Base-by-base conservation (phyloP, 2,329 filamentous ascomycete genomes). In the Ilyonectria mors-panacis region DNA sequence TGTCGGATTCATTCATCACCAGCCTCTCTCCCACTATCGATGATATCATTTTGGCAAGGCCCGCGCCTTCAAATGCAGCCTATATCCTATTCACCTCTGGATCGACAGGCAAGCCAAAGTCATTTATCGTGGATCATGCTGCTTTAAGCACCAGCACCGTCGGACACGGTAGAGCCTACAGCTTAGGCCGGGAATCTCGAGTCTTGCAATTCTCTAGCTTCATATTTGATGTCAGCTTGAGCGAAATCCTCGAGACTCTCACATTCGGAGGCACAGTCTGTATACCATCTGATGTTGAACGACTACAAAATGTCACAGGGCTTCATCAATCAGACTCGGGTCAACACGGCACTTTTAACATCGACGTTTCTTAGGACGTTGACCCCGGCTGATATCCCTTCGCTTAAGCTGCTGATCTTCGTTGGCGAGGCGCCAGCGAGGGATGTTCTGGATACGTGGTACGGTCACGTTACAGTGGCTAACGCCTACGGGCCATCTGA, bases 31-130 rank as follows among this genome's bases (percentile, higher is more conserved):
- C 9, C 17, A 42, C 19, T 21, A 30, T n/a, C 6, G 10, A 33
- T 26, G 17, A 33, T 6, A n/a, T 10, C 54, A 39, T 39, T 39
- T 39, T 62, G 1, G 33, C 50, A 21, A 48, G 19, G 6, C 39
- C 44, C 1, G 37, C 17, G 8, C 53, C 63, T 8, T 51, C 42
- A 1, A 28, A 55, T 37, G 37, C 53, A 3, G 54, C 59, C 2
- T 78, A 78, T 50, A 84, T 86, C 66, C 84, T 87, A 69, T 88
- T 88, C 73, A 89, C 87, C 6, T 88, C 86, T 3, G 87, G 87
- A 33, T 87, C 83, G 37, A 88, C 87, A 0, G 87, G 87, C 10
- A 80, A 79, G 23, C 87, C 87, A 0, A 89, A 89, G 75, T 85
- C 85, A 23, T 84, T 87, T 19, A 80, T 86, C 28, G 59, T 78